Percentiles rank a stretch among this genome's conserved stretches.
Conservation (phyloP, 176 grass and related monocot genomes). For the Aechmea fasciata region DNA sequence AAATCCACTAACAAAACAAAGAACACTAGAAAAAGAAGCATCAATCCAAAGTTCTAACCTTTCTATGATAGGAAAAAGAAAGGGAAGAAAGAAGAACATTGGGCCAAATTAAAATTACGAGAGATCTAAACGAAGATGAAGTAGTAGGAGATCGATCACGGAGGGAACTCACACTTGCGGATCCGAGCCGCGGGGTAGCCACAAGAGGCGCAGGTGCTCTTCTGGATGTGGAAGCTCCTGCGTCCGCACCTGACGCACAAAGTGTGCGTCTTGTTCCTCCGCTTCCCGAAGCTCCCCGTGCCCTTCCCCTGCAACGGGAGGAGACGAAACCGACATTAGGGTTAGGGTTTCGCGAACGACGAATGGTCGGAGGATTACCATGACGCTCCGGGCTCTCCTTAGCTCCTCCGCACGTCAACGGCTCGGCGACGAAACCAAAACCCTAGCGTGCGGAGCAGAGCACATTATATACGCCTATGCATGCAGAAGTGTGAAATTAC, state of each 20-base stretch:
- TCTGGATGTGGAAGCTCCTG: constrained; percentile 17
- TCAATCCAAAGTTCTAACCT: no score
- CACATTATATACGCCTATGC: no score
- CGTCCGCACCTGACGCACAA: constrained; percentile 14
- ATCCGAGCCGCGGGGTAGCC: constrained; percentile 22
- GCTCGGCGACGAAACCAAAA: no score
- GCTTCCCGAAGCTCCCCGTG: constrained; percentile 31
- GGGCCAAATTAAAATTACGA: not conserved
- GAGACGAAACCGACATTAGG: not conserved
- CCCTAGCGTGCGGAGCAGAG: no score
- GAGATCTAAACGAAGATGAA: not conserved
- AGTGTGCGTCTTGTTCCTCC: constrained; percentile 34
- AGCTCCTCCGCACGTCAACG: no score
- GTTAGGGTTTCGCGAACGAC: not conserved
- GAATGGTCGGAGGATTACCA: no score
- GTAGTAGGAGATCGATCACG: not conserved
- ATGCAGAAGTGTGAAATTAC: no score
- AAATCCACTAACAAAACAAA: no score
- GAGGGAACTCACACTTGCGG: constrained; percentile 20
- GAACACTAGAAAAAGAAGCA: no score
- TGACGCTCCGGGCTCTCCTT: no score
- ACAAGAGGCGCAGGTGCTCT: constrained; percentile 22
- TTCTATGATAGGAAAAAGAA: not conserved
- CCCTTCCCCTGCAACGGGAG: constrained; percentile 11
- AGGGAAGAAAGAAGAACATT: not conserved